Percentiles rank a stretch among this genome's conserved stretches.
These are phyloP conservation scores for Inonotus hispidus DNA, from an alignment of 1,284 basidiomycete species.

Conservation along the genomic window DNA sequence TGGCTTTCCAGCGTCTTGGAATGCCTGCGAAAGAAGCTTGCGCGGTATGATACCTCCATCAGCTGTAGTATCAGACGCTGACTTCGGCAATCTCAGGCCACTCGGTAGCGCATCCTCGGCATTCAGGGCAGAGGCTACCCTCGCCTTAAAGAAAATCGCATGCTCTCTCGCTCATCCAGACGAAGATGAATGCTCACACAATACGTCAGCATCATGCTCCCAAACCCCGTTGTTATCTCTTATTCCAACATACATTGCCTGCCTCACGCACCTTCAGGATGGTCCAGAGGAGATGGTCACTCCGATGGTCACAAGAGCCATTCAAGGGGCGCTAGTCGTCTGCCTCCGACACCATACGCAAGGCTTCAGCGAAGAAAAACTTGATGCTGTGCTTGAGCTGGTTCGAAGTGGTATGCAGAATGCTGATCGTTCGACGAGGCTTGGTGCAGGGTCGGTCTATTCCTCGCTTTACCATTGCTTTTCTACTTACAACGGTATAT, in stretches of 20 bases:
- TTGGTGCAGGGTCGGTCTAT: slow-evolving; percentile 57
- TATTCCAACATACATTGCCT: slow-evolving; percentile 34
- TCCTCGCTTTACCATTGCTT: slow-evolving; percentile 21
- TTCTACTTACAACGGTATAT: slow-evolving; percentile 6
- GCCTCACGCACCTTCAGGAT: slow-evolving; percentile 40
- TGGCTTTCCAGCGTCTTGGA: slow-evolving; percentile 11
- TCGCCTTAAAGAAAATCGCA: slow-evolving; percentile 25
- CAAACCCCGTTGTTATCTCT: slow-evolving; percentile 29
- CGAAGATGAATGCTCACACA: slow-evolving; percentile 27
- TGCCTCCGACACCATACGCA: slow-evolving; percentile 44
- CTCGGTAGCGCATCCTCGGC: not conserved
- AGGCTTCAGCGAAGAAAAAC: slow-evolving; percentile 30
- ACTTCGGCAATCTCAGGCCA: not conserved
- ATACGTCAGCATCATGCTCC: slow-evolving; percentile 7
- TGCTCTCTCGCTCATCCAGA: slow-evolving; percentile 41
- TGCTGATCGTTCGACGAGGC: slow-evolving; percentile 50
- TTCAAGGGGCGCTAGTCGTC: slow-evolving; percentile 39
- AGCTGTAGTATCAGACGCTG: not conserved
- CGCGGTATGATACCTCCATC: not conserved
- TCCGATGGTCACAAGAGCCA: slow-evolving; percentile 38
- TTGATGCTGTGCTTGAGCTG: slow-evolving; percentile 35
- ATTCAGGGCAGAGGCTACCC: not conserved
- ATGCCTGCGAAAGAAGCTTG: not conserved
- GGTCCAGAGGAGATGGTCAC: slow-evolving; percentile 43
- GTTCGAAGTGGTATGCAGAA: slow-evolving; percentile 47